Base-by-base conservation (phyloP, 345 rosid genomes). In the Citrus trifoliata region DNA sequence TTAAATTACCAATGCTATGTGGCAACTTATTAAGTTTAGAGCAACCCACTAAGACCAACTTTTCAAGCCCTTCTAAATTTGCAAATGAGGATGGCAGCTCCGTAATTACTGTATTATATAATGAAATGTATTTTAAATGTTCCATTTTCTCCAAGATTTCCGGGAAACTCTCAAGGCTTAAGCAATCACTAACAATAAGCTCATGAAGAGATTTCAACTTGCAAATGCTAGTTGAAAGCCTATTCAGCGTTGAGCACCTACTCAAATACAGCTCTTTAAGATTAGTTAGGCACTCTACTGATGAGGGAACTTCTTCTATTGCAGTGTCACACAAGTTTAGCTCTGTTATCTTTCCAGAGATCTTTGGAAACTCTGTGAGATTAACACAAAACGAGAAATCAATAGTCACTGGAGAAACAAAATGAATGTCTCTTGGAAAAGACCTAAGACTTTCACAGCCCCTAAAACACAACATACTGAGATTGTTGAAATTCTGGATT, bases 241-340 rank as follows among this genome's bases (percentile, higher is more conserved):
- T 63, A 3, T 22, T 59, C 13, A 59, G 28, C 62, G 0, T 59
- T 10, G 10, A 22, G 10, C 27, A 59, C 1, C 33, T 4, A 2
- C 16, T n/a, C 53, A 67, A 5, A 32, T 32, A 7, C 21, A 64
- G 22, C 40, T 10, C 35, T 67, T 33, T n/a, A 38, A 67, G 51
- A 21, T n/a, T 16, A 14, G 6, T 37, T 16, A 40, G 58, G 51
- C n/a, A 38, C 21, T 28, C 70, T 16, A 75, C 21, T 21, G 78
- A 75, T 0, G 78, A 22, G 42, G 78, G 60, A 75, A 75, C 59
- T 18, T 62, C 77, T 46, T 75, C 48, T 28, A 75, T 63, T 19
- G 10, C 28, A 19, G 61, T 62, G 10, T 22, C 12, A 0, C 21
- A 10, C 51, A 75, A 27, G 7, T 19, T 2, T 46, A 75, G 37